Conservation (phyloP, 2,329 filamentous ascomycete species). For the Sclerotiophoma versabilis region DNA sequence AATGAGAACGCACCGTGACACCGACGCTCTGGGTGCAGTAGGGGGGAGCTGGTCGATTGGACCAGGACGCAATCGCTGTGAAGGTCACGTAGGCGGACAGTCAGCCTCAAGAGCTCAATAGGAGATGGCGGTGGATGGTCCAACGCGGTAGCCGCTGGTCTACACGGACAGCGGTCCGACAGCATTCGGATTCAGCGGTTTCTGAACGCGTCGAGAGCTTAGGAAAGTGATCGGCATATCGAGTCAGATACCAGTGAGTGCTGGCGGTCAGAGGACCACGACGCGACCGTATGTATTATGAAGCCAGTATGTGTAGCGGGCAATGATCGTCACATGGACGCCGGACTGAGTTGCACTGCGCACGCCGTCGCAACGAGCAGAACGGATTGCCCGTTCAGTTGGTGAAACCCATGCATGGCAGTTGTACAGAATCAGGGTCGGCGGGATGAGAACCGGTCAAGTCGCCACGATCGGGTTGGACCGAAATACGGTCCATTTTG, state of each 20-base stretch:
- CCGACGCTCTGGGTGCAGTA: background rate
- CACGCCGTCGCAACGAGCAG: slow-evolving; percentile 3
- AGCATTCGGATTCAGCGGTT: background rate
- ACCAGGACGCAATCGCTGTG: background rate
- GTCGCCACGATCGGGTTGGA: background rate
- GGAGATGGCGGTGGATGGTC: background rate
- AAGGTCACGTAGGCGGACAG: background rate
- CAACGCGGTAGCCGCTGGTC: background rate
- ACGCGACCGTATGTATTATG: background rate
- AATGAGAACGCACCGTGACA: background rate
- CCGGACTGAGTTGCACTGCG: slow-evolving; percentile 4
- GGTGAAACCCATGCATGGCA: background rate
- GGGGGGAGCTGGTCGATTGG: background rate
- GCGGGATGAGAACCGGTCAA: background rate
- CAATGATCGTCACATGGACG: background rate
- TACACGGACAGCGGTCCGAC: slow-evolving; percentile 1
- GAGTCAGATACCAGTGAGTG: background rate
- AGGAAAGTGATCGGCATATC: background rate
- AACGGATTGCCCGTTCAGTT: background rate
- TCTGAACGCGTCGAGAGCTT: background rate
- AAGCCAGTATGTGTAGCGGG: background rate
- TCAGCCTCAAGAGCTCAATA: background rate
- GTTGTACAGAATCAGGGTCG: background rate
- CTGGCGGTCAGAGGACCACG: background rate
- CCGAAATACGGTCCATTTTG: slow-evolving; percentile 1